Conservation (phyloP, 306 rosid genomes). For the Trifolium fragiferum region DNA sequence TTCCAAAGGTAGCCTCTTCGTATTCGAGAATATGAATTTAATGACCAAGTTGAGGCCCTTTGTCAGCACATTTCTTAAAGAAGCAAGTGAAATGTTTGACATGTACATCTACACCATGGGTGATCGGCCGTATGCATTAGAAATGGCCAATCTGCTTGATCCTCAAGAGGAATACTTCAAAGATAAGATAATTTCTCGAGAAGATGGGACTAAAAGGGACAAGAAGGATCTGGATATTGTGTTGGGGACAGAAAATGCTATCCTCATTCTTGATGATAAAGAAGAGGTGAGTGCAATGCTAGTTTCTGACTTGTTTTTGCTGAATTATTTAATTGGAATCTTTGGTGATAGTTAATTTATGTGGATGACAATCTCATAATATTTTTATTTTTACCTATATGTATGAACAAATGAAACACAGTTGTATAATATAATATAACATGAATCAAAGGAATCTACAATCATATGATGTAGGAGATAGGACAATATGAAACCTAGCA, state of each 20-base stretch:
- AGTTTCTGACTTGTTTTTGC: conserved; percentile 15
- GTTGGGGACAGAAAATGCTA: conserved; percentile 85
- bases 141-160: conserved; percentile 91
- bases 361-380: too few relatives aligned
- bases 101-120: conserved; percentile 93
- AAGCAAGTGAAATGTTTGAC: conserved; percentile 74
- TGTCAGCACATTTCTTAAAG: conserved; percentile 74
- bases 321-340: conserved; percentile 16
- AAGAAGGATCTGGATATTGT: conserved; percentile 87
- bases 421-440: not conserved
- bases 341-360: too few relatives aligned
- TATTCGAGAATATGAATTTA: conserved; percentile 59
- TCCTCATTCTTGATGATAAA: conserved; percentile 89
- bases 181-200: conserved; percentile 78
- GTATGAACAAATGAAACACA: not conserved
- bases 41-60: conserved; percentile 92
- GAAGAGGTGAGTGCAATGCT: too few relatives aligned
- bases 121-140: conserved; percentile 73
- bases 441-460: not conserved
- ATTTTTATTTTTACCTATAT: too few relatives aligned
- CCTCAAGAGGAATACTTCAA: conserved; percentile 74
- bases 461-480: not conserved
- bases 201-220: conserved; percentile 84
- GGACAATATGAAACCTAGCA: too few relatives aligned
- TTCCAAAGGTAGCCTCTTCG: conserved; percentile 70